Base-by-base conservation (phyloP, 768 basidiomycete species). In the Agrocybe pediades region DNA sequence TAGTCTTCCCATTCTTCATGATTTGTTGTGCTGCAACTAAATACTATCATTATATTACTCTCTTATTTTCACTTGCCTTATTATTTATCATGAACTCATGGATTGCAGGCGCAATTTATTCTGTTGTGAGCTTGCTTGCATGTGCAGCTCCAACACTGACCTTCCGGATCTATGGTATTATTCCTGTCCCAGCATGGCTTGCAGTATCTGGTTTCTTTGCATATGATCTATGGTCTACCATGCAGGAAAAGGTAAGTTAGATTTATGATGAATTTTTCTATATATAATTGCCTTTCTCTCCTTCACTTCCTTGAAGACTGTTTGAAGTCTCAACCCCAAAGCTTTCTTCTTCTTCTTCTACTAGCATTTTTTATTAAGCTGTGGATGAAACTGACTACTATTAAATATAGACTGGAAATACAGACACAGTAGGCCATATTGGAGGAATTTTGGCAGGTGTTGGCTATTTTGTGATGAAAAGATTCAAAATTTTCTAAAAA, bases 101-200 rank as follows among this genome's bases (percentile, higher is more conserved):
- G 19, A 9, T 48, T 21, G 41, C 60, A 88, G 90, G 87, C 51
- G 86, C 90, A 11, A 82, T 90, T 44, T 88, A 85, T 67, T 81
- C 87, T 3, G 70, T 83, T 23, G 69, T 88, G n/a, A 81, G 89
- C 3, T 81, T 87, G 66, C 83, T 90, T 46, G 89, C 90, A 5
- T 88, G 85, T 65, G 70, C 81, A 1, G 83, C 82, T 13, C 92
- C 92, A 4, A 80, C 61, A 15, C 74, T 83, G 61, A 85, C 74
- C 1, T 88, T 94, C 65, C 71, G 79, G 7, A 68, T 94, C 40
- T 94, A 90, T 67, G 88, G 84, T 27, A 81, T 92, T 60, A 71
- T 92, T 21, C 92, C 91, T 21, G 74, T 89, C 53, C 90, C 92
- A 0, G 90, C 90, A 0, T 94, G 89, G 88, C 74, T 79, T 2